Evolutionary conservation across 306 rosid species (phyloP).

Genomic region (Adenanthera pavonina): DNA sequence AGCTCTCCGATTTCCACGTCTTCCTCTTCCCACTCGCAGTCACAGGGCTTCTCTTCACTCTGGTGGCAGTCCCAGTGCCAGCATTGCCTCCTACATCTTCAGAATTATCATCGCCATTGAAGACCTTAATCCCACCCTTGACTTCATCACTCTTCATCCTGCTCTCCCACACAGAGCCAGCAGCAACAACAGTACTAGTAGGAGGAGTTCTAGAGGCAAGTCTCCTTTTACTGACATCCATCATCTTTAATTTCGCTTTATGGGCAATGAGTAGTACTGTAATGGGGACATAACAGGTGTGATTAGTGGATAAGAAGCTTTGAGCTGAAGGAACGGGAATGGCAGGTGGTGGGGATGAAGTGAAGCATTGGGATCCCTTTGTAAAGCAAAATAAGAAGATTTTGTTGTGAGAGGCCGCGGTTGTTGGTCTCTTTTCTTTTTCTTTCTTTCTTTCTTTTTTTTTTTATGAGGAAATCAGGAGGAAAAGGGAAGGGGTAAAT

Average conservation of each 20-base stretch:
- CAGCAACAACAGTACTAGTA: constrained; percentile 36
- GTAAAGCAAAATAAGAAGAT: constrained; percentile 42
- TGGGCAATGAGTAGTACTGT: not conserved
- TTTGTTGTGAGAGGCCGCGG: constrained; percentile 28
- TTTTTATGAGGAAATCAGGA: not conserved
- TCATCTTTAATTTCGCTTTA: too few species aligned
- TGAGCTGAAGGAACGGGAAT: constrained; percentile 62
- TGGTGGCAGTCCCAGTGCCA: constrained; percentile 27
- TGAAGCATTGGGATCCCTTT: constrained; percentile 61
- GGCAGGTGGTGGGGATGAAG: constrained; percentile 76
- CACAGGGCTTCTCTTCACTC: constrained; percentile 46
- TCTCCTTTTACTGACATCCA: constrained; percentile 64
- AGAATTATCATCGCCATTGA: constrained; percentile 57
- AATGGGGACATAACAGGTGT: constrained; percentile 39
- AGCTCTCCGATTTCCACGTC: constrained; percentile 67
- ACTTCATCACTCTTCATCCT: constrained; percentile 83
- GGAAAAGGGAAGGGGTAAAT: constrained; percentile 36
- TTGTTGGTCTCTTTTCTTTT: constrained; percentile 25
- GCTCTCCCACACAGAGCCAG: constrained; percentile 90
- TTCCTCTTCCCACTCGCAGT: constrained; percentile 60
- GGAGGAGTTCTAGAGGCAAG: constrained; percentile 28
- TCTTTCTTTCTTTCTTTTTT: not conserved
- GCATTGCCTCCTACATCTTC: constrained; percentile 28
- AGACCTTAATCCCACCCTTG: constrained; percentile 78
- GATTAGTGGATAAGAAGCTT: constrained; percentile 60